Conservation (phyloP, 1,284 basidiomycete genomes). For the Cryptococcus neoformans region DNA sequence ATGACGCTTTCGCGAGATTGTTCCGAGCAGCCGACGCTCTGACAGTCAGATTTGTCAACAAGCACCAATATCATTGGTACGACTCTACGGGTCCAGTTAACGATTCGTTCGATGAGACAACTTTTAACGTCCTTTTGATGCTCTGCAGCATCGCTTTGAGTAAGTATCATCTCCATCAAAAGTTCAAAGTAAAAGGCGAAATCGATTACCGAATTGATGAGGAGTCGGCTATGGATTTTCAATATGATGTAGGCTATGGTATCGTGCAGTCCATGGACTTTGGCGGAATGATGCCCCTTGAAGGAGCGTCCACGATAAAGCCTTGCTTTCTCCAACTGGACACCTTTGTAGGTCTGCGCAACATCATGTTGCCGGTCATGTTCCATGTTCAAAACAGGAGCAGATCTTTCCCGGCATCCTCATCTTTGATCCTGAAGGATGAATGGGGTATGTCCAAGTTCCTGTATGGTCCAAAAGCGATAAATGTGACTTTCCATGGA, state of each 20-base stretch:
- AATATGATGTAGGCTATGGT: slow-evolving; percentile 1
- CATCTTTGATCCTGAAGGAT: background rate
- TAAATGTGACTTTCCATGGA: slow-evolving; percentile 6
- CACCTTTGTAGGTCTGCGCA: slow-evolving; percentile 2
- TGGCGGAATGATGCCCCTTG: slow-evolving; percentile 8
- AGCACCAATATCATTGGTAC: slow-evolving; percentile 12
- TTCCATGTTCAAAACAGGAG: background rate
- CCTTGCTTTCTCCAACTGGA: background rate
- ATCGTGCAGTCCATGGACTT: slow-evolving; percentile 9
- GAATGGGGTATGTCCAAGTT: background rate
- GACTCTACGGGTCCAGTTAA: background rate
- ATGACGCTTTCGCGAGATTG: background rate
- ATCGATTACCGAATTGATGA: background rate
- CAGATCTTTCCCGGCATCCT: background rate
- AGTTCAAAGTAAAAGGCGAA: background rate
- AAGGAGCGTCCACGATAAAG: background rate
- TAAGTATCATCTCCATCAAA: background rate
- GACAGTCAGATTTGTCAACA: slow-evolving; percentile 7
- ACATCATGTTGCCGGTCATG: slow-evolving; percentile 7
- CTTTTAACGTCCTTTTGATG: slow-evolving; percentile 3
- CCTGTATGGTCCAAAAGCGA: background rate
- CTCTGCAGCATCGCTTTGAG: background rate
- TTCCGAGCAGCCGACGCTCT: background rate
- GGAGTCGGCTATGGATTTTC: background rate
- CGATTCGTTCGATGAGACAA: slow-evolving; percentile 4